Conservation (phyloP, 768 basidiomycete species). For the Daedaleopsis nitida region DNA sequence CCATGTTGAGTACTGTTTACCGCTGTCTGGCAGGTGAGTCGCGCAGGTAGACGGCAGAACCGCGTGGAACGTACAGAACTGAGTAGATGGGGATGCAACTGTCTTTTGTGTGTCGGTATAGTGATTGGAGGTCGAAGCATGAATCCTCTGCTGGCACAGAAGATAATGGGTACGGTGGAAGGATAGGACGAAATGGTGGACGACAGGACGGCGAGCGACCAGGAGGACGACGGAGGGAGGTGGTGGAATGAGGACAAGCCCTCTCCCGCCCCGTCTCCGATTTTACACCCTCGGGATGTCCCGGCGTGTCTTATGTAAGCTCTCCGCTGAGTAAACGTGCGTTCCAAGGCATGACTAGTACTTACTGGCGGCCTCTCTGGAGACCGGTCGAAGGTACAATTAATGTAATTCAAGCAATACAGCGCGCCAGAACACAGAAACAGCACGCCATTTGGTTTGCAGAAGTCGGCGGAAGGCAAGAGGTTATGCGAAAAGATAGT, state of each 20-base stretch:
- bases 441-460: too few relatives aligned
- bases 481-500: conserved; percentile 49
- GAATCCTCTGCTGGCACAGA: conserved; percentile 82
- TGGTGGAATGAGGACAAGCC: conserved; percentile 14
- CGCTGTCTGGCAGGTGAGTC: conserved; percentile 43
- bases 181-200: conserved; percentile 69
- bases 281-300: conserved; percentile 22
- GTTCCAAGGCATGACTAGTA: neutral
- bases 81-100: conserved; percentile 43
- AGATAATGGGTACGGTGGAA: conserved; percentile 45
- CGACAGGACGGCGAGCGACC: conserved; percentile 23
- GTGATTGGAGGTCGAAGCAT: conserved; percentile 89
- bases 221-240: conserved; percentile 28
- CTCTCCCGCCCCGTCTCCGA: conserved; percentile 1
- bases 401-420: too few relatives aligned
- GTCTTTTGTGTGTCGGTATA: conserved; percentile 67
- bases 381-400: neutral
- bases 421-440: too few relatives aligned
- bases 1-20: conserved; percentile 79
- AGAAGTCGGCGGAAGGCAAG: neutral
- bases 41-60: neutral
- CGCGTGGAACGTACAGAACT: conserved; percentile 48
- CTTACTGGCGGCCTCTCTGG: neutral
- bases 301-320: conserved; percentile 20
- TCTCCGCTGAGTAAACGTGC: conserved; percentile 22